Conservation (phyloP, 176 grass and related monocot species). For the Phyllostachys edulis region DNA sequence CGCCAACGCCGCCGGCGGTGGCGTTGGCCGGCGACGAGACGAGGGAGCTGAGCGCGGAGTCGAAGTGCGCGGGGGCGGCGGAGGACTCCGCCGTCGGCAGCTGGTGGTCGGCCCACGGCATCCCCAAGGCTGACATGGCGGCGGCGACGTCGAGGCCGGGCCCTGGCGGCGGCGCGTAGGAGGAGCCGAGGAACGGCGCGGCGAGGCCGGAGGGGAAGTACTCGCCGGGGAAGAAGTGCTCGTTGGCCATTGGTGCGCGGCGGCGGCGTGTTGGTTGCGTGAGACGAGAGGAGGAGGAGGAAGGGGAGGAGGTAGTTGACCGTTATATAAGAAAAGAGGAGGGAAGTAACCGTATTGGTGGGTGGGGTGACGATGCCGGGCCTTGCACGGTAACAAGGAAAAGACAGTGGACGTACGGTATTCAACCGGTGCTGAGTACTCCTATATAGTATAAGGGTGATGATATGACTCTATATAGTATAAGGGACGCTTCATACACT, state of each 20-base stretch:
- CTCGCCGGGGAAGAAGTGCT: slow-evolving; percentile 38
- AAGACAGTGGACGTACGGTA: neutral
- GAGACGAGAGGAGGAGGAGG: neutral
- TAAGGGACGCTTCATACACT: too few species aligned
- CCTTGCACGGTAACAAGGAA: neutral
- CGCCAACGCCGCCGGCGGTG: neutral
- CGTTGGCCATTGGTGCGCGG: slow-evolving; percentile 29
- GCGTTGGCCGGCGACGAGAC: slow-evolving; percentile 42
- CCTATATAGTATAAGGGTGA: too few species aligned
- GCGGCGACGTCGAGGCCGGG: slow-evolving; percentile 5
- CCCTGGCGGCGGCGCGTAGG: neutral
- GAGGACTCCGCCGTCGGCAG: slow-evolving; percentile 6
- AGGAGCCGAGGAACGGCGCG: neutral
- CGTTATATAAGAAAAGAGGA: slow-evolving; percentile 44
- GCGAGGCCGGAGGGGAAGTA: neutral
- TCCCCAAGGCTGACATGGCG: slow-evolving; percentile 11
- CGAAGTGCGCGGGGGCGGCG: slow-evolving; percentile 37
- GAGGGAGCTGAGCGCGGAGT: slow-evolving; percentile 64
- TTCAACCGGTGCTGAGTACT: too few species aligned
- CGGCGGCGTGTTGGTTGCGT: neutral
- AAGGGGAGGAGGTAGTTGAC: slow-evolving; percentile 36
- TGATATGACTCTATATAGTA: too few species aligned
- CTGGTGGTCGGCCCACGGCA: neutral
- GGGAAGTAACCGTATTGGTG: slow-evolving; percentile 27
- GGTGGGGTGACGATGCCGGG: slow-evolving; percentile 8